Base-by-base conservation (phyloP, 2,329 filamentous ascomycete species). In the Hypoxylon sp. region DNA sequence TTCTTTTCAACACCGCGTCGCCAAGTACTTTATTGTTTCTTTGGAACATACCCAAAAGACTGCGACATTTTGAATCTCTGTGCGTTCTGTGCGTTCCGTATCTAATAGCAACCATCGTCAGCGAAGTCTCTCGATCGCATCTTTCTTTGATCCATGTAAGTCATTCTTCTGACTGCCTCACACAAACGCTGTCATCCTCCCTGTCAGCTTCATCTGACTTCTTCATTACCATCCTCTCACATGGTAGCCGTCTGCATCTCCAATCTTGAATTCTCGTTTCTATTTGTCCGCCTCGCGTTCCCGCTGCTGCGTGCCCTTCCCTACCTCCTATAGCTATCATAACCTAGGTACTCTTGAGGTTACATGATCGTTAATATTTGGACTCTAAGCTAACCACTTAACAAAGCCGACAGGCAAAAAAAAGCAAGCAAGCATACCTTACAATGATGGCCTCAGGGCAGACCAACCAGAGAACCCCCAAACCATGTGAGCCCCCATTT, bases 161-260 rank as follows among this genome's bases (percentile, higher is more conserved):
- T 58, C 3, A 36, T 48, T n/a, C 24, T 63, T 59, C 50, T 55
- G 54, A 32, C 56, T 66, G 54, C 45, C 63, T 59, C 49, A 26
- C 52, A 18, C 60, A 63, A 64, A 65, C 57, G 50, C 32, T 16
- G 16, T 24, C 32, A 8, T 45, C n/a, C 18, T 18, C 18, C 40
- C 42, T 7, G n/a, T n/a, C 24, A 2, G 14, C 12, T 54, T 28
- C 26, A 14, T 16, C 22, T n/a, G 2, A 42, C 9, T 30, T 12
- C 22, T 14, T 40, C 46, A 8, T 38, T 36, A 26, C n/a, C 7
- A 16, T 46, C 48, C 9, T 22, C 5, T 9, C 16, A 7, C 6
- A 9, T 3, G 24, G 3, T 18, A 8, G 24, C 14, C 14, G n/a
- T n/a, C n/a, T n/a, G n/a, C 30, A 28, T 40, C 16, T 9, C 38